Conservation (phyloP, 78 protist genomes). For the Chrysochromulina parva region DNA sequence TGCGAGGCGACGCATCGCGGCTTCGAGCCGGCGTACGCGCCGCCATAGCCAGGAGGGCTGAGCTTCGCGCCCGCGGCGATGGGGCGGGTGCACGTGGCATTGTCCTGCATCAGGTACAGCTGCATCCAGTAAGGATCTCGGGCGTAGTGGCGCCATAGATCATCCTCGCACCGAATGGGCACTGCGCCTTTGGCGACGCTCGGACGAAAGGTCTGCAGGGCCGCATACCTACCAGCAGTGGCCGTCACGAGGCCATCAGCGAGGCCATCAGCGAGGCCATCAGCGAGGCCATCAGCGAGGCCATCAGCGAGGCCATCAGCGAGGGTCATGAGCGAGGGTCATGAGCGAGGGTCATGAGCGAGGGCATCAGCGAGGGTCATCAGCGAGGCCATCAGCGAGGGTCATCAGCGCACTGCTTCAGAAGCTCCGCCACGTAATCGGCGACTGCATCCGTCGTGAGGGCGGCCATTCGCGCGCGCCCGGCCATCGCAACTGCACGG, state of each 20-base stretch:
- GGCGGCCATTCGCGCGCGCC: background rate
- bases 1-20: constrained; percentile 13
- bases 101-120: background rate
- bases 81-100: background rate
- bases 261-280: too few relatives aligned
- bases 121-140: too few relatives aligned
- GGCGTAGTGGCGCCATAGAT: constrained; percentile 9
- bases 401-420: background rate
- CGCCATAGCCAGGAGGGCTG: background rate
- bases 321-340: too few relatives aligned
- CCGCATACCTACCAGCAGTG: background rate
- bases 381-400: too few relatives aligned
- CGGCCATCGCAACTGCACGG: background rate
- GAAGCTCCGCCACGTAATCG: background rate
- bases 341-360: too few relatives aligned
- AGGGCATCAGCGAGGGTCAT: too few relatives aligned
- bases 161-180: constrained; percentile 7
- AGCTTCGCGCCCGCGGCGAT: background rate
- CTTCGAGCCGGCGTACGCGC: constrained; percentile 10
- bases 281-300: too few relatives aligned
- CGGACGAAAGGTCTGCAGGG: background rate
- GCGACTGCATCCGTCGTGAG: background rate
- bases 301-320: too few relatives aligned
- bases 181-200: background rate
- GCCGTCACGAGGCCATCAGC: too few relatives aligned